Evolutionary conservation across 495 filamentous ascomycete genomes (phyloP).

Genomic region (Trichocladium uniseriatum): DNA sequence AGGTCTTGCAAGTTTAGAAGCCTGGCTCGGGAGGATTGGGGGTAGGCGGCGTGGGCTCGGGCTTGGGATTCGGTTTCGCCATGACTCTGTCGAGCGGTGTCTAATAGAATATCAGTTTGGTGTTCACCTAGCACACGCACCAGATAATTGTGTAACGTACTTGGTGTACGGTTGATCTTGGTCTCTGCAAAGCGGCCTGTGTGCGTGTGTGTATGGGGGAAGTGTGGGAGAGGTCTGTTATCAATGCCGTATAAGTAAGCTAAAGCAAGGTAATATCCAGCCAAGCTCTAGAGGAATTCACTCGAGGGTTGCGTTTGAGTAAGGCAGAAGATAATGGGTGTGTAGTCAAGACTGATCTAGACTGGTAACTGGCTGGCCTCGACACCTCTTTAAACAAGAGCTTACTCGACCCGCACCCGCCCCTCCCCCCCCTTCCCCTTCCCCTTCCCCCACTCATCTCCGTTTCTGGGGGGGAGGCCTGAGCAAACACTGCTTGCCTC

Average conservation of each 20-base stretch:
- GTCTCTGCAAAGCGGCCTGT: too few relatives aligned
- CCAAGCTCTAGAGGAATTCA: too few relatives aligned
- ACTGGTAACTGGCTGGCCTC: too few relatives aligned
- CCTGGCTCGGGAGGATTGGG: slow-evolving; percentile 25
- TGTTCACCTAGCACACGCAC: too few relatives aligned
- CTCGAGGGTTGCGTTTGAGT: background rate
- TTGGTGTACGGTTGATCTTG: too few relatives aligned
- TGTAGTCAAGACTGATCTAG: background rate
- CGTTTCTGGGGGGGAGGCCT: slow-evolving; percentile 10
- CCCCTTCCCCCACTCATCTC: slow-evolving; percentile 10
- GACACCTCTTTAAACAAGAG: slow-evolving; percentile 17
- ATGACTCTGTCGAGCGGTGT: too few relatives aligned
- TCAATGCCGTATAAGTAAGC: too few relatives aligned
- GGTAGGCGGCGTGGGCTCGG: slow-evolving; percentile 21
- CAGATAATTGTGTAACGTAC: too few relatives aligned
- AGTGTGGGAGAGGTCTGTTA: too few relatives aligned
- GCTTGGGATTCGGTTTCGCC: slow-evolving; percentile 24
- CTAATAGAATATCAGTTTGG: too few relatives aligned
- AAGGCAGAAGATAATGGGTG: background rate
- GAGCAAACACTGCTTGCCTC: slow-evolving; percentile 14
- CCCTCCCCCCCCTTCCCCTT: background rate
- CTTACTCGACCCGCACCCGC: background rate
- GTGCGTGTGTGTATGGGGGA: too few relatives aligned
- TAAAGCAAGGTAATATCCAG: too few relatives aligned
- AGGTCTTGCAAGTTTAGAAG: slow-evolving; percentile 1